These are phyloP conservation scores for Cystodermella granulosa DNA, from an alignment of 1,284 basidiomycete species.

Conservation along the genomic window DNA sequence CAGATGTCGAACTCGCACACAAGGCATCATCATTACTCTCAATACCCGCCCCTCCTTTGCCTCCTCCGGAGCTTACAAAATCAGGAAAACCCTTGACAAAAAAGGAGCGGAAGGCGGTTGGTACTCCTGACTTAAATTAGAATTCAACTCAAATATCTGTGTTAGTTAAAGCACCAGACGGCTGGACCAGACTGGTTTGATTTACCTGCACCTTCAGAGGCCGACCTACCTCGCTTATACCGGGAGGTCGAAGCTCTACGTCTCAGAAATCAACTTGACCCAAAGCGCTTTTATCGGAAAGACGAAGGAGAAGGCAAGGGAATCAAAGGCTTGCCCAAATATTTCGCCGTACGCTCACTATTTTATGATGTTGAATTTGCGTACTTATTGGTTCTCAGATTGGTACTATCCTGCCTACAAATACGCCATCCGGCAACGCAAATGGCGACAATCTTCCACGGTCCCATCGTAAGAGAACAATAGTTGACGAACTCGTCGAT, in stretches of 20 bases:
- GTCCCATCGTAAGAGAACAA: constrained; percentile 67
- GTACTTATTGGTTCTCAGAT: constrained; percentile 47
- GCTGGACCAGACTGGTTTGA: constrained; percentile 88
- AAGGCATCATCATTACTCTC: constrained; percentile 43
- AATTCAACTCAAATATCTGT: constrained; percentile 7
- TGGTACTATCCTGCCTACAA: constrained; percentile 78
- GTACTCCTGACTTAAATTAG: constrained; percentile 13
- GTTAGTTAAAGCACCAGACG: constrained; percentile 66
- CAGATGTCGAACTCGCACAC: constrained; percentile 54
- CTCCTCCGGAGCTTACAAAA: constrained; percentile 55
- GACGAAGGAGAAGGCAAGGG: constrained; percentile 81
- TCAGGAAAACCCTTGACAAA: constrained; percentile 61
- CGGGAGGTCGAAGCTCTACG: constrained; percentile 91
- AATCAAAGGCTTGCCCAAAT: constrained; percentile 80
- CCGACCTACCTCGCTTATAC: constrained; percentile 77
- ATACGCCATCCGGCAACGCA: constrained; percentile 70
- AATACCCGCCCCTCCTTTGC: constrained; percentile 51
- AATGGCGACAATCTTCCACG: constrained; percentile 67
- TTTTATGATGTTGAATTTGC: constrained; percentile 4
- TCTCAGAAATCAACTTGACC: constrained; percentile 88
- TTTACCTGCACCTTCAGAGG: constrained; percentile 77
- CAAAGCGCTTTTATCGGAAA: constrained; percentile 89
- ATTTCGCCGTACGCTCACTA: constrained; percentile 66
- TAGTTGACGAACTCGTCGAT: constrained; percentile 85
- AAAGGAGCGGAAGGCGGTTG: constrained; percentile 64